Evolutionary conservation across 1,284 basidiomycete species (phyloP), one percentile per base, ranked within the genome.

Genomic region (Coniferiporia sulphurascens): DNA sequence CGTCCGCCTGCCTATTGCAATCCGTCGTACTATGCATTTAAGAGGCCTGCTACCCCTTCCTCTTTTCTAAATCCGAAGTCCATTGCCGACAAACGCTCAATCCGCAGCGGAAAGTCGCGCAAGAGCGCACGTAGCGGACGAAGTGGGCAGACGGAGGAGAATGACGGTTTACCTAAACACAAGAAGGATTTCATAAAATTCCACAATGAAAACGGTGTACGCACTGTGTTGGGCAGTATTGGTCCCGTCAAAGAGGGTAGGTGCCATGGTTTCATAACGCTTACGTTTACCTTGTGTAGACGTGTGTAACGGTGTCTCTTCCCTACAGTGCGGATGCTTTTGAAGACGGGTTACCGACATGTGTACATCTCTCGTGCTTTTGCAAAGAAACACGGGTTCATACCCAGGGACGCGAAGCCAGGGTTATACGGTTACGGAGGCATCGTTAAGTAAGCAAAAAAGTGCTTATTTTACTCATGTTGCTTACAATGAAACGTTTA

Each of bases 291-390:
- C 49, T 46, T 48, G 35, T 50, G 48, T 49, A 46, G 58, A 48
- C 56, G 45, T 50, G 69, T n/a, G 56, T 27, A 27, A 27, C 5
- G 27, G 27, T 27, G 2, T 27, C 5, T 27, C 5, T 27, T 27
- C 27, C n/a, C n/a, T 43, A 44, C 35, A 93, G 92, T 95, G 0
- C 86, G 92, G 12, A 97, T 98, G 94, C 79, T 95, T 36, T 80
- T 98, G 67, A 96, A 95, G 76, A 81, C 84, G n/a, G 95, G 96
- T 4, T 91, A 99, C 74, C 81, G 93, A 27, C 87, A 96, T 68
- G 95, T 98, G 57, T 99, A 99, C 74, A 89, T 99, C 62, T 96
- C 94, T 19, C 84, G 96, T 62, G 88, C 89, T 69, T 99, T 99
- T 70, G 97, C 96, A 0, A 77, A 89, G 63, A 84, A 86, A 66